Base-by-base conservation (phyloP, 768 basidiomycete species). In the Kwoniella dejecticola region DNA sequence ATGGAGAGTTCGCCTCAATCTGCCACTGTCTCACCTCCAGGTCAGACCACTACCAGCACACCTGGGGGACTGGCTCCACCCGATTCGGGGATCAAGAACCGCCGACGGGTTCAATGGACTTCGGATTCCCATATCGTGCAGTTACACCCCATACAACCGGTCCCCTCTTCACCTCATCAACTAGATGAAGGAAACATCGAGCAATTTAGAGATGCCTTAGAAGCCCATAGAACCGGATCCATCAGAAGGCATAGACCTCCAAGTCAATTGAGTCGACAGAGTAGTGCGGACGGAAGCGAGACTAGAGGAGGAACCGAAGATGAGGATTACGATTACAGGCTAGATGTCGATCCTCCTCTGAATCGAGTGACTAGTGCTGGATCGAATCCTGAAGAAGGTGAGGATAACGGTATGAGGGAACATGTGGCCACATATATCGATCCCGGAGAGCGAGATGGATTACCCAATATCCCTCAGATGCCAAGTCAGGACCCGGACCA, bases 391-490 rank as follows among this genome's bases (percentile, higher is more conserved):
- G 57, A 68, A 15, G 49, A 61, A 3, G 38, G 65, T 15, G 52
- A 66, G 24, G 68, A 67, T 23, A 65, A 67, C 60, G 56, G 49
- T 54, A 63, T 33, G 52, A 70, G 57, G 58, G 76, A 66, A 60
- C 58, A 64, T 70, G 57, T 70, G 8, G 26, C 62, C 1, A 65
- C 62, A 48, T 87, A 82, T 71, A 86, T 89, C 67, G 85, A 84
- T 55, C 83, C 84, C 0, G 75, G 82, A 48, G 89, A 90, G 75
- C 83, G 82, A 48, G 86, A 85, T 38, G 89, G 89, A 0, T 75
- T 90, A 26, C 85, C 85, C 0, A 81, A 82, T 38, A 68, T 81
- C 12, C 70, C 76, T 40, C 70, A 80, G 40, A 38, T 61, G 53
- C 41, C 60, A 26, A 58, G 54, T 24, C 62, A 61, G 21, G 21